Percentiles rank a stretch among this genome's conserved stretches.
Evolutionary conservation across 306 rosid genomes (phyloP).

Genomic region (Sindora glabra): DNA sequence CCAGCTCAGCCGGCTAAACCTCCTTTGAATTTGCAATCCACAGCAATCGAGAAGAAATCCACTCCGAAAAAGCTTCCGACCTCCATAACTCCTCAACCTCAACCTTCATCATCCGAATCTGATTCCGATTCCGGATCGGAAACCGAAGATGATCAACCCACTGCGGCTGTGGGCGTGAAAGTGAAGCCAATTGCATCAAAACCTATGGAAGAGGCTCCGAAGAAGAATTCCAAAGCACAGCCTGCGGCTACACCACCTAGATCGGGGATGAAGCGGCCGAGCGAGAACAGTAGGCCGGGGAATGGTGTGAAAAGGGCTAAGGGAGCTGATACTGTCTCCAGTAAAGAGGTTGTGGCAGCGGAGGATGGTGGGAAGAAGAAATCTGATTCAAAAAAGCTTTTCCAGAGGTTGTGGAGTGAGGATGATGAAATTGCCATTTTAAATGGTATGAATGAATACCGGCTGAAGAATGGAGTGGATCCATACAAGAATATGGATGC

Average conservation of each 20-base stretch:
- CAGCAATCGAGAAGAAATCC: conserved; percentile 17
- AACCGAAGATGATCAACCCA: conserved; percentile 2
- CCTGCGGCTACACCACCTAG: conserved; percentile 16
- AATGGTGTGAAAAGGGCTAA: conserved; percentile 24
- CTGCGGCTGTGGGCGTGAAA: background rate
- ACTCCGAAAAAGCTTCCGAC: conserved; percentile 18
- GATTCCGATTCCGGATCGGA: conserved; percentile 43
- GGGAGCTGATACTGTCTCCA: background rate
- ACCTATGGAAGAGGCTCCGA: conserved; percentile 43
- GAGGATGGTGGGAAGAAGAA: conserved; percentile 35
- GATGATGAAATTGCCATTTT: conserved; percentile 46
- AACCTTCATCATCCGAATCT: conserved; percentile 32
- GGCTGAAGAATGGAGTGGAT: conserved; percentile 20
- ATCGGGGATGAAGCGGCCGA: conserved; percentile 26
- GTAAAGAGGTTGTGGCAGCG: background rate
- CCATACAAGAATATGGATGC: conserved; percentile 19
- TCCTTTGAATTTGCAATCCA: background rate
- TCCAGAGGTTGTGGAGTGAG: conserved; percentile 52
- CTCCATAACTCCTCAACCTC: conserved; percentile 5
- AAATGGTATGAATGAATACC: conserved; percentile 33
- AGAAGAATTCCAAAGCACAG: conserved; percentile 14
- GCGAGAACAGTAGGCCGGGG: background rate
- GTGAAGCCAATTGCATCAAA: conserved; percentile 41
- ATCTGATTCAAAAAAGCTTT: conserved; percentile 30
- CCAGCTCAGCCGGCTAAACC: background rate